A percentile compares a stretch with the other conserved stretches of the same genome.
phyloP scores from a whole-genome alignment of 1,139 yeast genomes.

The Geotrichum siamense region DNA sequence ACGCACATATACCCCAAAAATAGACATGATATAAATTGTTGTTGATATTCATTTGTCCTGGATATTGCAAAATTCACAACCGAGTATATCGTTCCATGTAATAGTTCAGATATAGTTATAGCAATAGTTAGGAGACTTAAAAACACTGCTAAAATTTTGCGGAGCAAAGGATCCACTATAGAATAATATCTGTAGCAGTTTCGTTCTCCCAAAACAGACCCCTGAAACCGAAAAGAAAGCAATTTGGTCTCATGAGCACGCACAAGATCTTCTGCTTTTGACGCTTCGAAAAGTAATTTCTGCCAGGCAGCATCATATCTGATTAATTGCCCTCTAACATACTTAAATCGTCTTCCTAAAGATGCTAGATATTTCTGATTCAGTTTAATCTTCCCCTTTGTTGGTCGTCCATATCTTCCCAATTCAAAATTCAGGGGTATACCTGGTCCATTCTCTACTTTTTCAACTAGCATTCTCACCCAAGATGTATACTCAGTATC shows the following conservation, averaged over 20 bases:
- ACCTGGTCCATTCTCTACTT: slow-evolving; percentile 25
- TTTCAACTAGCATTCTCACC: slow-evolving; percentile 34
- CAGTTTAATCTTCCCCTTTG: slow-evolving; percentile 26
- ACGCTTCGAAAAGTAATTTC: slow-evolving; percentile 36
- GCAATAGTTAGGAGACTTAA: slow-evolving; percentile 46
- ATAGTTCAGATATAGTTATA: slow-evolving; percentile 63
- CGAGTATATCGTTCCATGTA: slow-evolving; percentile 62
- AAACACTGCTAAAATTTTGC: slow-evolving; percentile 37
- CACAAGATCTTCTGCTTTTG: slow-evolving; percentile 33
- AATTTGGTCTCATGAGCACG: slow-evolving; percentile 15
- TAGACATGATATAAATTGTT: slow-evolving; percentile 38
- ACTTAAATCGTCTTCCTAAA: slow-evolving; percentile 25
- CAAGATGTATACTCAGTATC: slow-evolving; percentile 35
- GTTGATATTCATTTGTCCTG: slow-evolving; percentile 31
- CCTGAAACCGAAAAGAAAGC: slow-evolving; percentile 29
- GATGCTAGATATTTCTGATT: slow-evolving; percentile 28
- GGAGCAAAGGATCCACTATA: slow-evolving; percentile 43
- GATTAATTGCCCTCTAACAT: slow-evolving; percentile 27
- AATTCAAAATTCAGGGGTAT: slow-evolving; percentile 15
- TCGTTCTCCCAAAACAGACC: slow-evolving; percentile 35
- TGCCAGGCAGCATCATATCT: slow-evolving; percentile 38
- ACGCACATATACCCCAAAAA: slow-evolving; percentile 61
- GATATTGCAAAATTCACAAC: slow-evolving; percentile 47
- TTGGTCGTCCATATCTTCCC: slow-evolving; percentile 17
- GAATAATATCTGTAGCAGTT: slow-evolving; percentile 38